phyloP scores from a whole-genome alignment of 768 basidiomycete species.

The Suillus variegatus region DNA sequence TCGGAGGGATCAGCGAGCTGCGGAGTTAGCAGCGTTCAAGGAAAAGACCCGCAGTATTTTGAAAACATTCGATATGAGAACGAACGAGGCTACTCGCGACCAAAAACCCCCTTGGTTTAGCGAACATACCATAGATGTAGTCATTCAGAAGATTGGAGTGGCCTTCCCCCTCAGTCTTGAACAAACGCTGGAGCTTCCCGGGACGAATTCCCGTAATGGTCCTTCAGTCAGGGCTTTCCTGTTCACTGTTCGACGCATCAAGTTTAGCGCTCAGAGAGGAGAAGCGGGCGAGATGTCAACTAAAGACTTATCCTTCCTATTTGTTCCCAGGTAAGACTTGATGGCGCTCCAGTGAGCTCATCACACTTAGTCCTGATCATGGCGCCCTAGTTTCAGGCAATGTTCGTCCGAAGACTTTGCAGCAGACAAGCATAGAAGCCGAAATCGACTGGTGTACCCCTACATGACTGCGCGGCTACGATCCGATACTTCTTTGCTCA shows the following conservation, averaged over 20 bases:
- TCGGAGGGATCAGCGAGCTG: conserved; percentile 72
- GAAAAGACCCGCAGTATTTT: conserved; percentile 76
- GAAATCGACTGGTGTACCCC: conserved; percentile 77
- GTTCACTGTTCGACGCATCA: conserved; percentile 75
- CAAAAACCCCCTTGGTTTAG: conserved; percentile 53
- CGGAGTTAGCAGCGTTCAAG: conserved; percentile 81
- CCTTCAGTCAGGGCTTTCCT: conserved; percentile 76
- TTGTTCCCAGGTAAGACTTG: conserved; percentile 65
- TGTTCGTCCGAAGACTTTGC: conserved; percentile 68
- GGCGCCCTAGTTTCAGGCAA: conserved; percentile 69
- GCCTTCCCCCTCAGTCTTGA: conserved; percentile 83
- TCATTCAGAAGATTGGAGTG: conserved; percentile 73
- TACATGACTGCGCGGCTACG: conserved; percentile 77
- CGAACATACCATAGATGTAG: conserved; percentile 53
- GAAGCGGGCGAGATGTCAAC: conserved; percentile 80
- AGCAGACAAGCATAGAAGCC: conserved; percentile 64
- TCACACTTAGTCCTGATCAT: not conserved
- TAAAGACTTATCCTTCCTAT: conserved; percentile 79
- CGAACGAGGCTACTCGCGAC: conserved; percentile 24
- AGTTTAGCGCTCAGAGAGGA: conserved; percentile 71
- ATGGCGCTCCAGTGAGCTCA: not conserved
- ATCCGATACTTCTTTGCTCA: conserved; percentile 48
- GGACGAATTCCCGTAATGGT: conserved; percentile 38
- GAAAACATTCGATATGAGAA: conserved; percentile 68
- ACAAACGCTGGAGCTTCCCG: conserved; percentile 53